Evolutionary conservation across 2,329 filamentous ascomycete species (phyloP).

Genomic region (Akanthomyces dipterigenus): DNA sequence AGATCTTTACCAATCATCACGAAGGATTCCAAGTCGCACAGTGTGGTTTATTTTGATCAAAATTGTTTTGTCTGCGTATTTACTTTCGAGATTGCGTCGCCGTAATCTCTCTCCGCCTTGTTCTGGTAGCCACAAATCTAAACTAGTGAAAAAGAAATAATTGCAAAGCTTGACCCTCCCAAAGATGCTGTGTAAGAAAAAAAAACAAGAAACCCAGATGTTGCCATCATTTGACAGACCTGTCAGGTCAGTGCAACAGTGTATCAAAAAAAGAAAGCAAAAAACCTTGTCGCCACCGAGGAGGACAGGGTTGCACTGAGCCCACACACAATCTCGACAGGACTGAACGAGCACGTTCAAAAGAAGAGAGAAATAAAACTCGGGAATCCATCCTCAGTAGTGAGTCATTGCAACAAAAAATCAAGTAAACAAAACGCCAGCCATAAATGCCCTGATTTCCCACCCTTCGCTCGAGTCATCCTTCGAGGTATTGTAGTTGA

Average conservation of each 20-base stretch:
- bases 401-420: background rate
- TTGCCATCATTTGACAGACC: background rate
- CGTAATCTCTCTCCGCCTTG: background rate
- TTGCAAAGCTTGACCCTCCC: background rate
- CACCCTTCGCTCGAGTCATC: background rate
- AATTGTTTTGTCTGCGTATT: background rate
- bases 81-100: background rate
- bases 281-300: background rate
- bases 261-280: background rate
- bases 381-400: background rate
- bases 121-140: constrained; percentile 1
- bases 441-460: background rate
- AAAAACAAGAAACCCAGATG: background rate
- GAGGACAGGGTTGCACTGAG: background rate
- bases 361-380: background rate
- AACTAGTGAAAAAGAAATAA: background rate
- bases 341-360: background rate
- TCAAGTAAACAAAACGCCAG: constrained; percentile 1
- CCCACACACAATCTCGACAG: background rate
- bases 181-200: background rate
- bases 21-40: background rate
- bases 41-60: background rate
- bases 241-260: background rate
- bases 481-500: background rate
- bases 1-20: background rate